Evolutionary conservation across 441 rosid species (phyloP), one percentile per base, ranked within the genome.

Genomic region (Populus hybrid): DNA sequence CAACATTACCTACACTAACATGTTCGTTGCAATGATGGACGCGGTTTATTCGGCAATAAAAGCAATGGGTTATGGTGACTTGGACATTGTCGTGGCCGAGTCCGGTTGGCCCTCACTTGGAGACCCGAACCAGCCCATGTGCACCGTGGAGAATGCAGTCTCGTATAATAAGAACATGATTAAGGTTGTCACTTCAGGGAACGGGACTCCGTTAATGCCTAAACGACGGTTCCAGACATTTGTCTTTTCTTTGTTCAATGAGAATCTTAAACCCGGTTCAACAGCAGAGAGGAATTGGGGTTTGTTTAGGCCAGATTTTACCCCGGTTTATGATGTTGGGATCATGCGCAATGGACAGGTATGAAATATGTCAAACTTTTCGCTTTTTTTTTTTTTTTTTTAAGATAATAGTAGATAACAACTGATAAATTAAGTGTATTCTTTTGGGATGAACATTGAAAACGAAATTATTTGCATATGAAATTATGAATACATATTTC

Each of bases 91-190:
- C 3, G 90, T 93, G 69, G 96, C 89, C 4, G 96, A 93, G 78
- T 90, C 97, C 11, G 97, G 97, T 2, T 91, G 96, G 96, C 92
- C 97, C 0, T 87, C 93, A 0, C 85, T 70, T 7, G 89, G 96
- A 8, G 95, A 88, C 75, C 85, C 88, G 46, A 72, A 63, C 32
- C 93, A 89, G 65, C 86, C 86, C 14, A 91, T 77, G 4, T 86
- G 86, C n/a, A 83, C 81, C 65, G 40, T 87, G 70, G 89, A 85
- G 64, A 86, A 84, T 68, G 98, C 96, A n/a, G 82, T 74, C 38
- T 67, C 85, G 8, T 93, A 81, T 59, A 93, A 91, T 68, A 83
- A 88, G 24, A 88, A 93, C 71, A 80, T 91, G 67, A 77, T 93
- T 30, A 82, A 79, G 84, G 90, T 84, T 75, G 86, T 81, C 75